These are phyloP conservation scores for Paramyrothecium roridum DNA, from an alignment of 2,329 filamentous ascomycete species.

Conservation along the genomic window DNA sequence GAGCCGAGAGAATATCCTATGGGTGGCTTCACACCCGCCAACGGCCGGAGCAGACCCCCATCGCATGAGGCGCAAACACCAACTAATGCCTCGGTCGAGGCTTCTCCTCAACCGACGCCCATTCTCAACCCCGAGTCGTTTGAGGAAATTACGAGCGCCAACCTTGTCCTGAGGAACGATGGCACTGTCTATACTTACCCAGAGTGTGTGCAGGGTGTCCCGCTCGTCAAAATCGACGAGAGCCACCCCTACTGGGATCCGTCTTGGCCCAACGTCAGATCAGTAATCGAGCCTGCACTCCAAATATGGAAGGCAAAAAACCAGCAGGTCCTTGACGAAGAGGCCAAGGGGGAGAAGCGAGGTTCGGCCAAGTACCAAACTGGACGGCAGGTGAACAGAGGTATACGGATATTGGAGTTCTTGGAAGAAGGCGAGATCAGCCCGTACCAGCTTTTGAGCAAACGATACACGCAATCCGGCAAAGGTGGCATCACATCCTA, in stretches of 20 bases:
- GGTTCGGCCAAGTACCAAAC: slow-evolving; percentile 48
- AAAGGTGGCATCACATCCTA: slow-evolving; percentile 45
- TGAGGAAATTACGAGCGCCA: slow-evolving; percentile 40
- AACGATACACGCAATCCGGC: slow-evolving; percentile 42
- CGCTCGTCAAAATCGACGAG: slow-evolving; percentile 46
- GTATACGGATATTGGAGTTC: slow-evolving; percentile 49
- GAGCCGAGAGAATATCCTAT: slow-evolving; percentile 1
- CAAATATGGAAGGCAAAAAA: slow-evolving; percentile 47
- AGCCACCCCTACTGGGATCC: slow-evolving; percentile 54
- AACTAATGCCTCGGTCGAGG: slow-evolving; percentile 18
- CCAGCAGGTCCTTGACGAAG: slow-evolving; percentile 29
- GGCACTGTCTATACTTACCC: slow-evolving; percentile 48
- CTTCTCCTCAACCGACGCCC: slow-evolving; percentile 19
- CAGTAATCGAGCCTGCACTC: slow-evolving; percentile 38
- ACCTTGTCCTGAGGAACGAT: slow-evolving; percentile 44
- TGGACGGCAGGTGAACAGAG: slow-evolving; percentile 54
- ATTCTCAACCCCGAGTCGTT: slow-evolving; percentile 7
- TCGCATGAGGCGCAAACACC: slow-evolving; percentile 25
- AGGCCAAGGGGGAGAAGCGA: slow-evolving; percentile 26
- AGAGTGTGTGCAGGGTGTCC: slow-evolving; percentile 49
- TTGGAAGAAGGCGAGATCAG: slow-evolving; percentile 48
- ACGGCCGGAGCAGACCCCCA: slow-evolving; percentile 20
- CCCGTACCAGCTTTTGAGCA: slow-evolving; percentile 54
- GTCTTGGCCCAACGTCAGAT: slow-evolving; percentile 45
- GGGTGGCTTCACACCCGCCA: slow-evolving; percentile 27